Base-by-base conservation (phyloP, 2,329 filamentous ascomycete species). In the Neocucurbitaria cava region DNA sequence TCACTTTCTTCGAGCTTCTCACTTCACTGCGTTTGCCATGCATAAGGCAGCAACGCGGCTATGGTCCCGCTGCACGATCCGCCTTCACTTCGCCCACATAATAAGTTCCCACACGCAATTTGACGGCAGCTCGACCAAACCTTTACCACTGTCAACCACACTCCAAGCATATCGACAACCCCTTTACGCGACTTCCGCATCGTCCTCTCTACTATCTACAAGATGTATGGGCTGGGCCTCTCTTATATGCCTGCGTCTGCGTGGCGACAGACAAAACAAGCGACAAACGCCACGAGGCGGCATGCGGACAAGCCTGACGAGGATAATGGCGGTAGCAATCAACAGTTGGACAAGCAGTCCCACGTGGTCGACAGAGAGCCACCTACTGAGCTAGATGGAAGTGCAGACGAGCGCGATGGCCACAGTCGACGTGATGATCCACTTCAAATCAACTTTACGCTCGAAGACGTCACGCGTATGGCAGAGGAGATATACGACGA, bases 401-500 rank as follows among this genome's bases (percentile, higher is more conserved):
- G 1, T 18, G 24, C 17, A 18, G 41, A 10, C 24, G 15, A 43
- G 9, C n/a, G 11, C 18, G n/a, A 18, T 13, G 24, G 24, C 3
- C 15, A 9, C 20, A 43, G n/a, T 20, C 10, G 10, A n/a, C 45
- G 36, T 35, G 23, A 38, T 20, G 24, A 47, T 15, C 59, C 56
- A 5, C 47, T 63, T 1, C 52, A 58, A n/a, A 54, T 61, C 21
- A 53, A 50, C 6, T 61, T 52, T 20, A 54, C 46, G 15, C 23
- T 23, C 11, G 28, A 59, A 1, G 56, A 69, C 7, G 40, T 67
- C 9, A 30, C 38, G 17, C 52, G 48, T 5, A 45, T 65, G 8
- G 58, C 56, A 4, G 13, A 38, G 21, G 64, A 71, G 48, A 51
- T 72, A 26, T 56, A 62, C 10, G 51, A 69, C 15, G 64, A 54